Conservation (phyloP, 2,329 filamentous ascomycete species). For the Ramularia collo-cygni region DNA sequence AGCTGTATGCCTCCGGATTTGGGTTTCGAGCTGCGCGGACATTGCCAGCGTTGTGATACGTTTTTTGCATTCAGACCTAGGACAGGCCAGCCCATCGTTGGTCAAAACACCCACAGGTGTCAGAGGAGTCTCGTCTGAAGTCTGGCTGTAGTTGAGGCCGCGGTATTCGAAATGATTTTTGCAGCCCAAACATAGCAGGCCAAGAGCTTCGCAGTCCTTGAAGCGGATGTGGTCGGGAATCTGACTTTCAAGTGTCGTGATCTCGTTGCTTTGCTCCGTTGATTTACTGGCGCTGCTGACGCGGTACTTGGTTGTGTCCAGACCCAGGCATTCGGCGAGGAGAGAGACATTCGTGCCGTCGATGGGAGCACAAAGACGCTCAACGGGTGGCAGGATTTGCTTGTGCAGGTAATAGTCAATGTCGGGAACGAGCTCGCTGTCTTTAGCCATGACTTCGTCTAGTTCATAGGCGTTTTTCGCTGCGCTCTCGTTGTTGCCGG, state of each 20-base stretch:
- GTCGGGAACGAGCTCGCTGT: slow-evolving; percentile 71
- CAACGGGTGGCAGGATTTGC: slow-evolving; percentile 95
- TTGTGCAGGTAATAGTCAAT: slow-evolving; percentile 98
- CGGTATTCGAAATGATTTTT: slow-evolving; percentile 66
- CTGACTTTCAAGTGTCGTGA: slow-evolving; percentile 88
- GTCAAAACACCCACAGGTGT: slow-evolving; percentile 54
- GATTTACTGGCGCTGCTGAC: slow-evolving; percentile 52
- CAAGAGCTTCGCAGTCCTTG: slow-evolving; percentile 67
- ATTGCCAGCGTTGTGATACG: slow-evolving; percentile 64
- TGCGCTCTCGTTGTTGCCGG: slow-evolving; percentile 59
- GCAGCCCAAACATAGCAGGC: slow-evolving; percentile 75
- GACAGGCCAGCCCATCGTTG: slow-evolving; percentile 68
- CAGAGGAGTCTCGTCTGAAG: slow-evolving; percentile 22
- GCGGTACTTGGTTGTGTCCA: slow-evolving; percentile 83
- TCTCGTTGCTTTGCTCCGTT: slow-evolving; percentile 55
- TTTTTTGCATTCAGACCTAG: slow-evolving; percentile 54
- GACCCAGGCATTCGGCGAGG: slow-evolving; percentile 85
- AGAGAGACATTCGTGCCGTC: slow-evolving; percentile 83
- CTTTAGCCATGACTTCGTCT: slow-evolving; percentile 73
- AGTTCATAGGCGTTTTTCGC: slow-evolving; percentile 86
- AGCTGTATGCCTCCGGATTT: slow-evolving; percentile 69
- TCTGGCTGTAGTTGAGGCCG: slow-evolving; percentile 51
- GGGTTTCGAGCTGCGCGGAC: slow-evolving; percentile 78
- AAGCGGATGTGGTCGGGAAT: slow-evolving; percentile 89
- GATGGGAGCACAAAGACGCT: slow-evolving; percentile 95